Evolutionary conservation across 164 flowering plant genomes (phyloP), one percentile per base, ranked within the genome.

Genomic region (Umbellularia californica): DNA sequence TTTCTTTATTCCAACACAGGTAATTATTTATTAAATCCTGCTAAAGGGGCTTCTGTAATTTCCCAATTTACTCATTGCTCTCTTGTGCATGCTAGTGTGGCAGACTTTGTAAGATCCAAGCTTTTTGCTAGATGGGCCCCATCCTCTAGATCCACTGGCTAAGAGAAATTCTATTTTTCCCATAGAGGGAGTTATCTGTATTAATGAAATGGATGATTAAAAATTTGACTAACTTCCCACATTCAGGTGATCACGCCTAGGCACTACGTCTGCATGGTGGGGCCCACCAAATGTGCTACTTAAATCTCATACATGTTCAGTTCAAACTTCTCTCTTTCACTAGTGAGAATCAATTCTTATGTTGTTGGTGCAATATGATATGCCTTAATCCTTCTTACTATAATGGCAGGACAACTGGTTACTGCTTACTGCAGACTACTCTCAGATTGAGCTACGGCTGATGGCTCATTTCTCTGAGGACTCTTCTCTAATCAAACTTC

Each of bases 391-490:
- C 58, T 17, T 76, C 58, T 27, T 33, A 17, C 62, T 74, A 60
- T 67, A 58, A 77, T 84, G 50, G 72, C 91, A 96, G 99, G 98
- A 96, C 0, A 82, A 88, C 72, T 92, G 97, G 98, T 70, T 96
- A 52, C 82, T 94, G 58, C 75, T 96, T 72, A 82, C 98, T 24
- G 98, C 98, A 41, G 99, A 96, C 81, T 96, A 96, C 85, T 96
- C 95, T 76, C 98, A 96, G 84, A 96, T 94, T 80, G 99, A 96
- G 81, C 78, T 96, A 74, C 88, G 99, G 64, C 79, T 96, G 69
- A 96, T 96, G 99, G 99, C 99, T 76, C 98, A 96, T 81, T 96
- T 96, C 84, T 92, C 99, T 10, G 82, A 83, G 75, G 99, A 96
- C 76, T 66, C 89, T 55, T 78, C 84, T 33, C 79, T 96, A 35